Evolutionary conservation across 306 rosid genomes (phyloP), one percentile per base, ranked within the genome.

Genomic region (Malus orientalis): DNA sequence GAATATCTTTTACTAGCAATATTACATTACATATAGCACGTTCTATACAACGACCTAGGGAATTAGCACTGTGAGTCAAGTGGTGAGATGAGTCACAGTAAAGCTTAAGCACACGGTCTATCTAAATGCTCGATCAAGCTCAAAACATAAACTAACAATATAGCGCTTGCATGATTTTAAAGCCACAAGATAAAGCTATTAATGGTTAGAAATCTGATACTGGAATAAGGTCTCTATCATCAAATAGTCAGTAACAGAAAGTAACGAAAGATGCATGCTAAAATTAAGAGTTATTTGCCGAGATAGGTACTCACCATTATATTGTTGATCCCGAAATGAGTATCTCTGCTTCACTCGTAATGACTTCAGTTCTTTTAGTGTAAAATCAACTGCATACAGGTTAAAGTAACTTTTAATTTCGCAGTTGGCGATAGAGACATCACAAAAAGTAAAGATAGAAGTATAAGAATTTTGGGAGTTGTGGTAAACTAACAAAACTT

Each of bases 291-390:
- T 74, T 27, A 57, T 42, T 51, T 36, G 40, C 32, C 32, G n/a
- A 23, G 74, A 74, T 36, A 78, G 53, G 69, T 73, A 81, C 91
- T 83, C 63, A 95, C 99, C 99, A 20, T 92, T 90, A 77, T 70
- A 88, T 78, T 89, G 95, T 73, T 87, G 93, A 87, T 95, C 97
- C 66, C 99, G 88, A 80, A 81, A 95, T 44, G 73, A 44, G 44
- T 0, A 95, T 82, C 97, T 90, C 82, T 95, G 99, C 45, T 84
- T 85, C 82, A 88, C 91, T 71, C 90, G 89, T 81, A 95, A 84
- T 25, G 88, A 80, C 85, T 86, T 84, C 36, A 95, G 77, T 81
- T 95, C 99, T 76, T 90, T 23, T 20, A 91, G 10, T 1, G 97
- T 89, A 84, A 95, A 95, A 88, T 95, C 99, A 87, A 90, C 99